Base-by-base conservation (phyloP, 208 protist species). In the Crithidia bombi region DNA sequence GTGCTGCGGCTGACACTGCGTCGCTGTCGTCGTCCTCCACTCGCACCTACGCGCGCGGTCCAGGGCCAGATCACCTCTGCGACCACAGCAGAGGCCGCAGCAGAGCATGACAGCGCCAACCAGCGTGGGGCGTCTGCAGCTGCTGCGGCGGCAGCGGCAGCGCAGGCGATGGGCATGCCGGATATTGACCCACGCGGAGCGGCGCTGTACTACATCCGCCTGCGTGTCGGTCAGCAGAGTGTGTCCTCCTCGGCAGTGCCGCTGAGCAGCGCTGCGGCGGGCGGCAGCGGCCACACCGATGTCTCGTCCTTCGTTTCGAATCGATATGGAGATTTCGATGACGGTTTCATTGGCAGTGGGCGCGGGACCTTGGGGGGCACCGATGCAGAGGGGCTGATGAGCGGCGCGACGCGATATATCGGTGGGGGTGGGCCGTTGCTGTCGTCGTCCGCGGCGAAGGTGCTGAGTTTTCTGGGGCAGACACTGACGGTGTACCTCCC, bases 1-100 rank as follows among this genome's bases (percentile, higher is more conserved):
- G 62, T 82, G 21, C 33, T 89, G 55, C 83, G 81, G 11, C 30
- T 89, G 17, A 87, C 74, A 30, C 46, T 92, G 39, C 83, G 86
- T 39, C 69, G 73, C 64, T 89, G 86, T 55, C 81, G 83, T 15
- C 83, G 79, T 28, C 59, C 81, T 1, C 78, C 78, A 2, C 61
- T 66, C 1, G 50, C 30, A 7, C 57, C 62, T 17, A 36, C 39
- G 6, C 69, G 56, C 0, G 25, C 28, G 3, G 15, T 9, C 1
- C 5, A 23, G 1, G 23, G 9, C 25, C n/a, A 19, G 9, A 52
- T 4, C 33, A 41, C 2, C 43, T 43, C 5, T n/a, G 43, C 23
- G n/a, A 43, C 3, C 15, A 39, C 12, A 6, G 43, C 54, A 2
- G 21, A 30, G 30, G 35, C 33, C 15, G 23, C 12, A 6, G 43